These are phyloP conservation scores for Thermomucor indicae-seudaticae DNA, from an alignment of 371 early-diverging fungal genomes.

Conservation along the genomic window DNA sequence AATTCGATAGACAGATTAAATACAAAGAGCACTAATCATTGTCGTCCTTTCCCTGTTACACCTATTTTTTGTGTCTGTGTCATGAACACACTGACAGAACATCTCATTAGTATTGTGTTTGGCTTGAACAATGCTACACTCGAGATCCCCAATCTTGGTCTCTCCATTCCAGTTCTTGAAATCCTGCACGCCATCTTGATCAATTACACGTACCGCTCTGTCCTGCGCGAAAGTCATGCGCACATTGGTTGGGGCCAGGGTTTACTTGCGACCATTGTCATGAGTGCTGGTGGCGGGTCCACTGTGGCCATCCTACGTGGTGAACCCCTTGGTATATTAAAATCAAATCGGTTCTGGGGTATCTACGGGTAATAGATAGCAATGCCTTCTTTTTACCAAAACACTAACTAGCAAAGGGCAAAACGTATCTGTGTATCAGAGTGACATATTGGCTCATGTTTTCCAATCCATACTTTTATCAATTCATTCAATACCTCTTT, in stretches of 20 bases:
- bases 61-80: too few relatives aligned
- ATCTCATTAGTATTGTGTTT: conserved; percentile 10
- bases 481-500: conserved; percentile 24
- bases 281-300: conserved; percentile 55
- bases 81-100: too few relatives aligned
- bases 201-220: conserved; percentile 49
- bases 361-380: conserved; percentile 35
- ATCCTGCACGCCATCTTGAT: conserved; percentile 51
- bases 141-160: conserved; percentile 21
- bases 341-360: conserved; percentile 35
- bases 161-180: conserved; percentile 34
- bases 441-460: conserved; percentile 36
- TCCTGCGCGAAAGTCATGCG: conserved; percentile 35
- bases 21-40: conserved; percentile 14
- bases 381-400: too few relatives aligned
- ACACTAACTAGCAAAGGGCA: too few relatives aligned
- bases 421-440: too few relatives aligned
- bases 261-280: conserved; percentile 45
- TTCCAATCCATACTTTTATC: conserved; percentile 28
- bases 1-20: conserved; percentile 12
- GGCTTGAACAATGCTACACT: too few relatives aligned
- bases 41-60: too few relatives aligned
- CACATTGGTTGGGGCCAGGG: conserved; percentile 51
- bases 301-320: conserved; percentile 36
- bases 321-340: conserved; percentile 35